Evolutionary conservation across 345 rosid species (phyloP), one percentile per base, ranked within the genome.

Genomic region (Gossypium thurberi): DNA sequence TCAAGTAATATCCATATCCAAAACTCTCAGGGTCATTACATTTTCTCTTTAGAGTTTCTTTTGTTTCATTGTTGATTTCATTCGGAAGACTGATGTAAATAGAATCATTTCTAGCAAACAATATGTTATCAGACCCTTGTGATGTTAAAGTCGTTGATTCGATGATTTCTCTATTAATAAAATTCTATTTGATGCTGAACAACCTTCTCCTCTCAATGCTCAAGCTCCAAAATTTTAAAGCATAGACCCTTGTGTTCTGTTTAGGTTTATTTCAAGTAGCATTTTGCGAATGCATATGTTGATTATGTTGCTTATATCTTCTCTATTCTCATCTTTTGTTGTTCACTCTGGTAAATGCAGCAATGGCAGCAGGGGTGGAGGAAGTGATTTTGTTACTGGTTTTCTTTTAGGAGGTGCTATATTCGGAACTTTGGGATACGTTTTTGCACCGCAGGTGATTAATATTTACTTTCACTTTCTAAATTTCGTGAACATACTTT

Each of bases 401-500:
- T 94, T 94, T 80, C 82, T 94, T 66, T 72, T 94, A 77, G 98
- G 97, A 53, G 98, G 98, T 51, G 97, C 98, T 25, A 74, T 94
- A 43, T 89, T 85, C 74, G 98, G 98, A 76, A 86, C 95, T 20
- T 75, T 88, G 60, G 91, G 90, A 0, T 94, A 55, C 11, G 12
- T 58, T 25, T 72, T 25, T 46, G 75, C 98, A 61, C 97, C 98
- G 40, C 97, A 92, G 97, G 98, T 94, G 66, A 70, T 63, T 74
- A 33, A 60, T 66, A 72, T 50, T 69, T 3, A 4, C 71, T 51
- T 71, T 40, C 37, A 40, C 37, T 68, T 69, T 64, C 20, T 13
- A 37, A 68, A 52, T 71, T 47, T 63, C 66, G 64, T 65, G 60
- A 46, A 40, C 8, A 47, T 66, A 1, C 48, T 14, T 25, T 17